Evolutionary conservation across 2,329 filamentous ascomycete species (phyloP).

Genomic region (Grosmannia clavigera): DNA sequence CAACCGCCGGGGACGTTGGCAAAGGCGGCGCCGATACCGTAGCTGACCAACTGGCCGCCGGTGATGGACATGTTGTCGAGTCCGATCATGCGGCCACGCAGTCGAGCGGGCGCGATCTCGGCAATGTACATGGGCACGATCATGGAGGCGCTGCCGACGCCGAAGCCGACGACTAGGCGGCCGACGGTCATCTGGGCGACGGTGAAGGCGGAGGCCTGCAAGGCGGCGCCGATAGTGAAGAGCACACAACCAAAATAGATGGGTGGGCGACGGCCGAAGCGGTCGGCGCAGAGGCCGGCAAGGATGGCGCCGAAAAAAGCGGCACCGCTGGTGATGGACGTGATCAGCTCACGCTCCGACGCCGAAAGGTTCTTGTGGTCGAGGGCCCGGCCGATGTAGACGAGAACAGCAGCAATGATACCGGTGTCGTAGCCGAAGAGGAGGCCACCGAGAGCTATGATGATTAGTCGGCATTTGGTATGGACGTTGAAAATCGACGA

Average conservation of each 20-base stretch:
- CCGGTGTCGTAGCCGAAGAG: constrained; percentile 58
- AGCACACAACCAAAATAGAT: constrained; percentile 14
- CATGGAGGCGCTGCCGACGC: constrained; percentile 59
- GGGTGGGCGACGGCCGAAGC: constrained; percentile 15
- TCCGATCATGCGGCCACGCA: constrained; percentile 68
- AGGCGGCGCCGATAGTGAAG: constrained; percentile 46
- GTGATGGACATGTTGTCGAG: constrained; percentile 74
- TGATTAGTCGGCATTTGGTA: background rate
- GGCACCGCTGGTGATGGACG: constrained; percentile 52
- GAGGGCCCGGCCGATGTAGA: constrained; percentile 48
- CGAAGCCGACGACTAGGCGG: constrained; percentile 55
- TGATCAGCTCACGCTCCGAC: constrained; percentile 56
- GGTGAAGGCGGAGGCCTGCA: constrained; percentile 46
- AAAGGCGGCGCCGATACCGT: constrained; percentile 68
- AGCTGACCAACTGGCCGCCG: constrained; percentile 76
- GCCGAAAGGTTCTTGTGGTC: constrained; percentile 43
- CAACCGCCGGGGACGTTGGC: constrained; percentile 46
- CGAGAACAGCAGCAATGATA: constrained; percentile 53
- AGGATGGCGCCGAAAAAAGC: constrained; percentile 51
- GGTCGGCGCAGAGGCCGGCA: constrained; percentile 48
- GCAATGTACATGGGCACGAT: constrained; percentile 77
- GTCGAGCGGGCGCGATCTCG: constrained; percentile 64
- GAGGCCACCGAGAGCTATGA: constrained; percentile 32
- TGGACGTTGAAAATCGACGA: no score
- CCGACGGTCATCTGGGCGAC: constrained; percentile 56